These are phyloP conservation scores for Auriscalpium orientale DNA, from an alignment of 768 basidiomycete genomes.

Conservation along the genomic window DNA sequence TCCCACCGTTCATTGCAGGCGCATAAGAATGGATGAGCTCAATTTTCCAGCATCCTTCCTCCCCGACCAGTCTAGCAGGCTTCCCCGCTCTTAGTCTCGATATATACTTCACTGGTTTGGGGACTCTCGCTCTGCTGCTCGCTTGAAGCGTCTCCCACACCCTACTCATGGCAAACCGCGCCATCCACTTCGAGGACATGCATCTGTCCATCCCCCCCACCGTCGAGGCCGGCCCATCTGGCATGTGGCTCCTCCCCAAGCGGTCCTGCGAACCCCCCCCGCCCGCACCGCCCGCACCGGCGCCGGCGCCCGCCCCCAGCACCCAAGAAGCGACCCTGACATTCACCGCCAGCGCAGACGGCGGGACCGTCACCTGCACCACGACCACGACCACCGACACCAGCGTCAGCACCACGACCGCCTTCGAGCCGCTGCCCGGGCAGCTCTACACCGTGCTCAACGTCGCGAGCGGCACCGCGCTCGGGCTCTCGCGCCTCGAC, in stretches of 20 bases:
- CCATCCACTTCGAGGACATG: not conserved
- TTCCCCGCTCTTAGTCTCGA: too few relatives aligned
- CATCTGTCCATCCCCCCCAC: not conserved
- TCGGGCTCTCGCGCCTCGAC: not conserved
- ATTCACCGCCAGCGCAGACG: not conserved
- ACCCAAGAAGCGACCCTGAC: not conserved
- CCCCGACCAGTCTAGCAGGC: too few relatives aligned
- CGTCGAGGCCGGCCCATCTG: not conserved
- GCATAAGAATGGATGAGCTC: too few relatives aligned
- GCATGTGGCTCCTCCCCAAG: not conserved
- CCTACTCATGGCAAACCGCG: too few relatives aligned
- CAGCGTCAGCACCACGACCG: not conserved
- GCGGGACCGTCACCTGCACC: not conserved
- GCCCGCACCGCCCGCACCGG: not conserved
- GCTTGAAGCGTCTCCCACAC: too few relatives aligned
- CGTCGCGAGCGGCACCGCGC: not conserved
- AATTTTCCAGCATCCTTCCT: too few relatives aligned
- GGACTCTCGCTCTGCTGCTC: too few relatives aligned
- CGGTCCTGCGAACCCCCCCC: not conserved
- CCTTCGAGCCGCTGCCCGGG: not conserved
- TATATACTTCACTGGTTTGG: too few relatives aligned
- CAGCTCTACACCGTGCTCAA: not conserved
- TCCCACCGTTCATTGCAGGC: too few relatives aligned
- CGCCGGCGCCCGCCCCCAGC: not conserved
- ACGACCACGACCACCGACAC: not conserved